Evolutionary conservation across 2,329 filamentous ascomycete genomes (phyloP).

Genomic region (Trichoderma sp.): DNA sequence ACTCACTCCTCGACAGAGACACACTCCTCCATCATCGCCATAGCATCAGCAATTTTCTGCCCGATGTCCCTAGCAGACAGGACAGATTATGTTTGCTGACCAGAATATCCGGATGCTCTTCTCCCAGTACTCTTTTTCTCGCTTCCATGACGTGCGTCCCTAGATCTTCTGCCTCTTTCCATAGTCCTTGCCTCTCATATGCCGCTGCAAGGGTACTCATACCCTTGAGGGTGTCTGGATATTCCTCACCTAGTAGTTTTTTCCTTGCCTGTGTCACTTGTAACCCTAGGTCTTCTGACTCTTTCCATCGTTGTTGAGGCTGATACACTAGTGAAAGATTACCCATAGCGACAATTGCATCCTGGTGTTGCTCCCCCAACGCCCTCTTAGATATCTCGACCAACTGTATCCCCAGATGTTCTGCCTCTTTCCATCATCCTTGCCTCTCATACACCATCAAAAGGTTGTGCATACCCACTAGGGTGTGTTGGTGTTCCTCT

Average conservation of each 20-base stretch:
- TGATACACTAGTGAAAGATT: no score
- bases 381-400: background rate
- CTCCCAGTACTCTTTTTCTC: background rate
- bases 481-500: no score
- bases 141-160: background rate
- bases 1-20: background rate
- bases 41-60: background rate
- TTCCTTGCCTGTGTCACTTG: no score
- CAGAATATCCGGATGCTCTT: background rate
- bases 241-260: no score
- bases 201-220: background rate
- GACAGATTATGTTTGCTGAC: background rate
- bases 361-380: background rate
- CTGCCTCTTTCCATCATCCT: background rate
- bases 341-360: background rate
- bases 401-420: background rate
- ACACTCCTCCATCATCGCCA: background rate
- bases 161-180: background rate
- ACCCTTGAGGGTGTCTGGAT: background rate
- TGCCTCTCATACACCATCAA: fast-evolving
- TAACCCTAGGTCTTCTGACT: no score
- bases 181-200: background rate
- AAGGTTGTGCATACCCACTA: no score
- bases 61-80: background rate
- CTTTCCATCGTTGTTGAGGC: no score